Conservation (phyloP, 768 basidiomycete species). For the Tylopilus rubrobrunneus region DNA sequence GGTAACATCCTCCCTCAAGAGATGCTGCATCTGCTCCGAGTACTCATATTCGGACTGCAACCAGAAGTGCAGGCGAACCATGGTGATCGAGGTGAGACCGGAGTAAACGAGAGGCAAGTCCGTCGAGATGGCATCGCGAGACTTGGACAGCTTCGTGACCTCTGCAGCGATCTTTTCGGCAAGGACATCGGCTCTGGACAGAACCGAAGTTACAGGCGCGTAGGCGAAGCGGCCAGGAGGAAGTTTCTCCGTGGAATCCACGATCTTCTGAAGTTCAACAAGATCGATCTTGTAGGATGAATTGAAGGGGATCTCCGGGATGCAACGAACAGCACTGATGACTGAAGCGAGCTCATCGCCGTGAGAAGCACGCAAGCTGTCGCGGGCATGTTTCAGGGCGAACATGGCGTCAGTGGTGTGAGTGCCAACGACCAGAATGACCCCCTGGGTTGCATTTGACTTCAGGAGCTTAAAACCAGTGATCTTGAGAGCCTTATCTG, state of each 20-base stretch:
- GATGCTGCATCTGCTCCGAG: conserved; percentile 22
- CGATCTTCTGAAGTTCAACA: conserved; percentile 9
- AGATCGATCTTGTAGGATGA: conserved; percentile 17
- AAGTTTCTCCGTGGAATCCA: conserved; percentile 5
- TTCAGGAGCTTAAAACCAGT: conserved; percentile 12
- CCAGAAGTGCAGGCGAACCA: conserved; percentile 31
- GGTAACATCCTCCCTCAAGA: conserved; percentile 31
- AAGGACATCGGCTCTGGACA: conserved; percentile 21
- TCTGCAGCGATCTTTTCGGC: conserved; percentile 34
- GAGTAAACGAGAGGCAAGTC: conserved; percentile 32
- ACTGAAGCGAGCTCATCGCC: conserved; percentile 8
- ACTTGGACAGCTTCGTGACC: conserved; percentile 27
- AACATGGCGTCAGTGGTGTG: conserved; percentile 7
- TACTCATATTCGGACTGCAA: conserved; percentile 33
- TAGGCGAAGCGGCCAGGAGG: conserved; percentile 5
- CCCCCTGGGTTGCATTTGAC: conserved; percentile 3
- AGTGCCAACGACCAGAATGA: conserved; percentile 6
- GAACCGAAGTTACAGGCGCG: conserved; percentile 5
- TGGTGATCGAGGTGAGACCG: conserved; percentile 29
- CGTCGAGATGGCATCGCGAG: conserved; percentile 22
- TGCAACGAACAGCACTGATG: conserved; percentile 8
- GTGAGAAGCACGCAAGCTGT: conserved; percentile 5
- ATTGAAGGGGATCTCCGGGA: conserved; percentile 15
- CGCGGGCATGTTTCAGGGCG: conserved; percentile 12
- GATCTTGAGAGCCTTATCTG: conserved; percentile 5